Percentiles rank a stretch among this genome's conserved stretches.
Conservation (phyloP, 2,329 filamentous ascomycete genomes). For the Escovopsis sp. region DNA sequence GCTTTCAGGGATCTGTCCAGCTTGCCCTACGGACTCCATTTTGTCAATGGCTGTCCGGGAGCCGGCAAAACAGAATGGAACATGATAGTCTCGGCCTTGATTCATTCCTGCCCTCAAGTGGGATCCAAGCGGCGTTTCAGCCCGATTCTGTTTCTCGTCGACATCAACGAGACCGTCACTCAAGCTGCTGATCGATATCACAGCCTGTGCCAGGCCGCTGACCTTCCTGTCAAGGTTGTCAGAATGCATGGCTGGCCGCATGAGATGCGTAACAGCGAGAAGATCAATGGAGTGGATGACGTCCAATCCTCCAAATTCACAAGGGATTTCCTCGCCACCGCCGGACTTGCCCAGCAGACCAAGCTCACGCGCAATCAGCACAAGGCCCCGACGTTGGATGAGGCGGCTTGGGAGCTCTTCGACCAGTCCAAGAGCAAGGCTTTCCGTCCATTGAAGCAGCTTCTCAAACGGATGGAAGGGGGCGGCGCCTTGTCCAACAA, state of each 20-base stretch:
- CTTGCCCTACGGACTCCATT: constrained; percentile 27
- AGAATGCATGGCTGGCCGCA: constrained; percentile 26
- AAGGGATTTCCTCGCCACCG: constrained; percentile 17
- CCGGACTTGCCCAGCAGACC: constrained; percentile 9
- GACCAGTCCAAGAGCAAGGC: constrained; percentile 14
- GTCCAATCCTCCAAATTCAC: constrained; percentile 13
- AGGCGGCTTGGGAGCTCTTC: constrained; percentile 27
- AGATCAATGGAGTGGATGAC: constrained; percentile 11
- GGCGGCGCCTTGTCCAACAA: constrained; percentile 12
- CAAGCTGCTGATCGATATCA: constrained; percentile 28
- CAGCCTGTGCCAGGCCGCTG: constrained; percentile 19
- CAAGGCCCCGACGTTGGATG: constrained; percentile 25
- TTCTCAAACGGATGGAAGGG: constrained; percentile 19
- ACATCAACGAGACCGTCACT: constrained; percentile 32
- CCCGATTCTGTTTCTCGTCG: constrained; percentile 29
- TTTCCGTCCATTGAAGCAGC: constrained; percentile 19
- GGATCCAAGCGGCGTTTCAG: constrained; percentile 8
- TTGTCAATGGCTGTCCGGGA: constrained; percentile 31
- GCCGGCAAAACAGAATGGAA: constrained; percentile 33
- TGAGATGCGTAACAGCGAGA: constrained; percentile 17
- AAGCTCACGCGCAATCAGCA: constrained; percentile 6
- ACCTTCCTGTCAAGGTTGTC: constrained; percentile 19
- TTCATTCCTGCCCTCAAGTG: constrained; percentile 16
- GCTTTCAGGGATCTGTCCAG: constrained; percentile 19
- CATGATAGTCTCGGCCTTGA: constrained; percentile 24